Base-by-base conservation (phyloP, 768 basidiomycete species). In the Leccinellum rugosiceps region DNA sequence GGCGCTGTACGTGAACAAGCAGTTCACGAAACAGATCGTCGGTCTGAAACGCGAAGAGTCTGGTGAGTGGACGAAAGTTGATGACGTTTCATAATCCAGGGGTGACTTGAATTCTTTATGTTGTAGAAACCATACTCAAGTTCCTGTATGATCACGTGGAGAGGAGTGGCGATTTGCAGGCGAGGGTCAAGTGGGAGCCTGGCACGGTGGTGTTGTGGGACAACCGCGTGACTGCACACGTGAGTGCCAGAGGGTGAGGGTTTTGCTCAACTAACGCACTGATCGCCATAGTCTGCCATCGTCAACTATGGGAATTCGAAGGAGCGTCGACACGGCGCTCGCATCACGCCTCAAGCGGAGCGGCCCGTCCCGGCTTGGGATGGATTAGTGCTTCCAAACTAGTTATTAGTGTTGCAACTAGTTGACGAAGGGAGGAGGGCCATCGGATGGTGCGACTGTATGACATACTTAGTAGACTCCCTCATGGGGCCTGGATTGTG, bases 31-130 rank as follows among this genome's bases (percentile, higher is more conserved):
- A 47, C 79, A 84, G 30, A 94, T 95, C 60, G 83, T 92, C 21
- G 92, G 89, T 21, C 77, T 93, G 58, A 94, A 93, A 78, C 74
- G 78, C 25, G 90, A 94, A 69, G 91, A 94, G 71, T 89, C 87
- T 32, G 88, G 91, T 83, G 64, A 71, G 77, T 43, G 19, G 19
- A 43, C 19, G n/a, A 43, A 19, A 43, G 38, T n/a, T n/a, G 68
- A 34, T 62, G 21, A 14, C 41, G 13, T 41, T n/a, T n/a, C n/a
- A n/a, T 59, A 50, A 62, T 53, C 4, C 11, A 45, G 5, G 34
- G 49, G 14, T 58, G 10, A 43, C 3, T 41, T 6, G 3, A 19
- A 43, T 19, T 43, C 10, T 43, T 43, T 19, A 43, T 10, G 19
- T 5, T 19, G 3, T 43, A 87, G 88, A 87, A 57, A 78, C 76